phyloP scores from a whole-genome alignment of 805 yeast species.

The Saccharomycopsis capsularis region DNA sequence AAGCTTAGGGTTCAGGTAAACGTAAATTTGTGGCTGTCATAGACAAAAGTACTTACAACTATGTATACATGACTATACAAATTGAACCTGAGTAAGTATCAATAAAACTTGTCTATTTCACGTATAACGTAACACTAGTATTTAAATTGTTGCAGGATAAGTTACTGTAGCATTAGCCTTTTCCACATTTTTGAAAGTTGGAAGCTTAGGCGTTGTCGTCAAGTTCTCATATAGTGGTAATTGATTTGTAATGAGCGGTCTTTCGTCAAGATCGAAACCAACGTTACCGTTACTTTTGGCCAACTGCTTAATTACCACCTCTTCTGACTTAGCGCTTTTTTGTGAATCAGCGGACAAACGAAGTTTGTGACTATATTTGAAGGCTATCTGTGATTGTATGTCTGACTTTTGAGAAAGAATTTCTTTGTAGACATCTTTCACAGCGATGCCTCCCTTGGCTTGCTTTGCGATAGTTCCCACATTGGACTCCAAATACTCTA shows the following conservation, averaged over 20 bases:
- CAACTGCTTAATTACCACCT: constrained; percentile 26
- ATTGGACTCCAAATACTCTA: constrained; percentile 32
- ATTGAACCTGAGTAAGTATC: too few relatives aligned
- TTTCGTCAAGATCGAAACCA: constrained; percentile 30
- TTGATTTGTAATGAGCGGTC: constrained; percentile 40
- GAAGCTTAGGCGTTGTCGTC: constrained; percentile 34
- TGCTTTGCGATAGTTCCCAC: not conserved
- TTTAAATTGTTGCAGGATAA: too few relatives aligned
- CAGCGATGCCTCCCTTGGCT: not conserved
- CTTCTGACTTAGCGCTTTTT: constrained; percentile 27
- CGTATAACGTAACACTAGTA: too few relatives aligned
- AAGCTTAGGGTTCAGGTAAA: too few relatives aligned
- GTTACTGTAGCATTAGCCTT: constrained; percentile 45
- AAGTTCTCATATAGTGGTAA: constrained; percentile 27
- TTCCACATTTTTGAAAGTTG: constrained; percentile 59
- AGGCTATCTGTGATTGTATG: constrained; percentile 13
- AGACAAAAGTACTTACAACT: too few relatives aligned
- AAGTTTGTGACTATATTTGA: constrained; percentile 23
- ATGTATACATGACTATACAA: too few relatives aligned
- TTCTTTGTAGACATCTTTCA: constrained; percentile 8
- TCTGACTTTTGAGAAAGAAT: constrained; percentile 10
- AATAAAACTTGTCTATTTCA: too few relatives aligned
- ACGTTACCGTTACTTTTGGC: constrained; percentile 33
- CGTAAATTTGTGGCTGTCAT: too few relatives aligned
- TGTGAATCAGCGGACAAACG: constrained; percentile 22